Evolutionary conservation across 352 stramenopile species (phyloP).

Genomic region (Pythium dissotocum): DNA sequence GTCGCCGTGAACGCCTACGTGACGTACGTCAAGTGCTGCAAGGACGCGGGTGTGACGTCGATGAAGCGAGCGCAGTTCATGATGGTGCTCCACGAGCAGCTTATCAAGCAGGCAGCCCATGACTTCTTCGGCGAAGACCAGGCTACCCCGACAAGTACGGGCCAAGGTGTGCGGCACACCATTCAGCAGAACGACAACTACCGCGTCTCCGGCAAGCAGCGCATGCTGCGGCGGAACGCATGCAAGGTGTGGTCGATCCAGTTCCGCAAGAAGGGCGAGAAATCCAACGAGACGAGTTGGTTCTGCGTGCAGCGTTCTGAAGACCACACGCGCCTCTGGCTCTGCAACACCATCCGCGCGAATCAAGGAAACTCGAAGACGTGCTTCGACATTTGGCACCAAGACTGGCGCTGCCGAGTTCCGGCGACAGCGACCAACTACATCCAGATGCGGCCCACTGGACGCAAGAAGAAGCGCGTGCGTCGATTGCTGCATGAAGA

Average conservation of each 20-base stretch:
- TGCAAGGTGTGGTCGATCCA: no score
- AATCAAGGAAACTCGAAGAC: slow-evolving; percentile 1
- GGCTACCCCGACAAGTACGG: no score
- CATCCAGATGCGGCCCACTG: slow-evolving; percentile 11
- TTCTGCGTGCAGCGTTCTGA: no score
- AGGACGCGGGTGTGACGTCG: background rate
- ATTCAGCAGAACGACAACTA: no score
- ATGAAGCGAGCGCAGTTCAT: slow-evolving; percentile 6
- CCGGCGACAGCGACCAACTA: background rate
- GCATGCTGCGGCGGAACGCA: no score
- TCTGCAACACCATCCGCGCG: slow-evolving; percentile 10
- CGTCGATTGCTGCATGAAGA: background rate
- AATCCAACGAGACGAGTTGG: no score
- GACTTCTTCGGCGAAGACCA: no score
- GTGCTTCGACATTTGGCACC: slow-evolving; percentile 16
- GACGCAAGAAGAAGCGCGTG: background rate
- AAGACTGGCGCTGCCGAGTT: slow-evolving; percentile 11
- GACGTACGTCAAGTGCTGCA: background rate
- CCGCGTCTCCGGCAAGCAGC: no score
- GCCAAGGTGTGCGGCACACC: no score
- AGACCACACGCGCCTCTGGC: no score
- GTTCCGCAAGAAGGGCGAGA: no score
- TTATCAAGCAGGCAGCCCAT: background rate
- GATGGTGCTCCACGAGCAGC: slow-evolving; percentile 13
- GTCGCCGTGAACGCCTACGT: slow-evolving; percentile 7